These are phyloP conservation scores for Trichocomaceae sp. DNA, from an alignment of 2,329 filamentous ascomycete genomes.

Conservation along the genomic window DNA sequence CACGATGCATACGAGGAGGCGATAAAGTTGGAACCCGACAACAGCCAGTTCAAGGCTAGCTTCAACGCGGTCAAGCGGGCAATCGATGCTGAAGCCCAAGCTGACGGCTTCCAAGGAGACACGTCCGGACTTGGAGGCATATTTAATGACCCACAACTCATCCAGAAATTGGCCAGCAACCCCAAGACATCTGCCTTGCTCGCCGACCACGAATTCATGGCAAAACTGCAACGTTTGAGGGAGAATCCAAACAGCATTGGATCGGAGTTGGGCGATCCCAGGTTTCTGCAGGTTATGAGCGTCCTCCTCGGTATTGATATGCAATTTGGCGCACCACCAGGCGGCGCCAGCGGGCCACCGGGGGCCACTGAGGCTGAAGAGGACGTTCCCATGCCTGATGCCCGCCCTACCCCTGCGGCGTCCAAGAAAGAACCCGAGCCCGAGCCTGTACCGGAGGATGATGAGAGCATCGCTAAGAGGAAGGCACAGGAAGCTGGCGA, in stretches of 20 bases:
- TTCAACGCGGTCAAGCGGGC: conserved; percentile 78
- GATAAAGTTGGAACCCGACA: conserved; percentile 84
- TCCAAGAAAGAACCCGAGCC: conserved; percentile 54
- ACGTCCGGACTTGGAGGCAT: conserved; percentile 75
- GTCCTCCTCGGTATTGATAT: conserved; percentile 93
- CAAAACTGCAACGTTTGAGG: conserved; percentile 74
- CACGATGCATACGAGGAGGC: conserved; percentile 89
- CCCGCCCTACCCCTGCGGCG: conserved; percentile 42
- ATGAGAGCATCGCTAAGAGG: conserved; percentile 75
- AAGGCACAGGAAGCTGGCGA: conserved; percentile 91
- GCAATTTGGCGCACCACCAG: conserved; percentile 56
- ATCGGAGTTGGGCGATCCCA: conserved; percentile 77
- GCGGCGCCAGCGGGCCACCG: conserved; percentile 36
- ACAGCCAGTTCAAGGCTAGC: conserved; percentile 87
- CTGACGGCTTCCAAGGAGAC: conserved; percentile 56
- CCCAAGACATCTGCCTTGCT: conserved; percentile 84
- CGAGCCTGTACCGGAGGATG: conserved; percentile 63
- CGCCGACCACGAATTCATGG: conserved; percentile 80
- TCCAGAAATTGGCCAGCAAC: conserved; percentile 85
- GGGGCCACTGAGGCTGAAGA: conserved; percentile 53
- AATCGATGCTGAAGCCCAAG: conserved; percentile 67
- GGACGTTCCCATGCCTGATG: conserved; percentile 73
- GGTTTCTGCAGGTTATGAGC: conserved; percentile 89
- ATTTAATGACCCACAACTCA: conserved; percentile 87
- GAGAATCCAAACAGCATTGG: conserved; percentile 73